These are phyloP conservation scores for Rhizopogon salebrosus DNA, from an alignment of 768 basidiomycete genomes.

Conservation along the genomic window DNA sequence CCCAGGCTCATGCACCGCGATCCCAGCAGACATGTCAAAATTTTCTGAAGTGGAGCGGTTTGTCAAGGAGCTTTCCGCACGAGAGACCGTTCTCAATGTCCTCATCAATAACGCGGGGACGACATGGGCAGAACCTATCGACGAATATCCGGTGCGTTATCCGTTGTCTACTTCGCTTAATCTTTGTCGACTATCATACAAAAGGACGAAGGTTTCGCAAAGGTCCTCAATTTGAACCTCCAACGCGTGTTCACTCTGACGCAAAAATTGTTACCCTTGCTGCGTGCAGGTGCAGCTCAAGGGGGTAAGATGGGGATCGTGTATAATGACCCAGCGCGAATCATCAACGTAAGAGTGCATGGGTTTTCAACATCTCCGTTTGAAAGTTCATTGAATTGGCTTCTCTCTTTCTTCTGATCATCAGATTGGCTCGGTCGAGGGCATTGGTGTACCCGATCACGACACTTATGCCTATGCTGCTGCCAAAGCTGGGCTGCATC, in stretches of 20 bases:
- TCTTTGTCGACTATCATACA: not conserved
- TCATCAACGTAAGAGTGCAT: slow-evolving; percentile 49
- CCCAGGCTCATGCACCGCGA: slow-evolving; percentile 46
- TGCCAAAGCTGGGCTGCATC: slow-evolving; percentile 59
- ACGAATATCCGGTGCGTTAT: slow-evolving; percentile 38
- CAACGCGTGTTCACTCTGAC: slow-evolving; percentile 62
- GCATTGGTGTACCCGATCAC: slow-evolving; percentile 42
- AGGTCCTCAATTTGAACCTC: slow-evolving; percentile 57
- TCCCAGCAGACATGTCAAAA: slow-evolving; percentile 52
- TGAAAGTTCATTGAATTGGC: not conserved
- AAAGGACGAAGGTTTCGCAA: slow-evolving; percentile 53
- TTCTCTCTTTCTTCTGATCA: not conserved
- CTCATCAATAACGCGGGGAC: slow-evolving; percentile 65
- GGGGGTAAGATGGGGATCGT: slow-evolving; percentile 31
- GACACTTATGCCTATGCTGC: slow-evolving; percentile 66
- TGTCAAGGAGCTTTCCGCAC: slow-evolving; percentile 41
- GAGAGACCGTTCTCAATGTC: slow-evolving; percentile 50
- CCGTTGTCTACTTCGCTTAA: slow-evolving; percentile 5
- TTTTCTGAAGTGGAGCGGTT: slow-evolving; percentile 49
- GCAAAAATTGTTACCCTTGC: slow-evolving; percentile 54
- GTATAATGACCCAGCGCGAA: slow-evolving; percentile 45
- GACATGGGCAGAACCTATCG: slow-evolving; percentile 45
- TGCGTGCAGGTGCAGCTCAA: slow-evolving; percentile 40
- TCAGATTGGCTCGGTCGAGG: slow-evolving; percentile 63
- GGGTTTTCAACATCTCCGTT: not conserved